Evolutionary conservation across 2,329 filamentous ascomycete species (phyloP).

Genomic region (Phialophora verrucosa): DNA sequence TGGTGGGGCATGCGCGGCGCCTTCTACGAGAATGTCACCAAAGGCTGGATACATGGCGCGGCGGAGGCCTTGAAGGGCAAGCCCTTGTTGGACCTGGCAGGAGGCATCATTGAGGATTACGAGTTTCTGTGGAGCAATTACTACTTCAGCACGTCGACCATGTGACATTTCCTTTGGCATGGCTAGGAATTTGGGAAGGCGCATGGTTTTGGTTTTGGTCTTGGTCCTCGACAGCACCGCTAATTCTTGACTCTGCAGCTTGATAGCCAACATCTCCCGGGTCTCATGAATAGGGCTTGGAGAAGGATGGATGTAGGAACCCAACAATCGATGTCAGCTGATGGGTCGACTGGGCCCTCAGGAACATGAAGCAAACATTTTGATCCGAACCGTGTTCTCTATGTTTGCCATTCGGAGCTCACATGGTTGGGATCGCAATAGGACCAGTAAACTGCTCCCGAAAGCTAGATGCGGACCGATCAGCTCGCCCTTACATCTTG

Average conservation of each 20-base stretch:
- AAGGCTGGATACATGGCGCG: constrained; percentile 50
- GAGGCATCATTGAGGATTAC: constrained; percentile 90
- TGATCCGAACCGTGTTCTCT: neutral
- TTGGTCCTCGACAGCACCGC: neutral
- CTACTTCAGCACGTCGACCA: constrained; percentile 76
- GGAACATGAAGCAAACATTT: constrained; percentile 3
- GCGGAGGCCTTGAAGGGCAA: constrained; percentile 73
- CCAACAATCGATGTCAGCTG: neutral
- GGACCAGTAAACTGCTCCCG: neutral
- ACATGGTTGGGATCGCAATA: neutral
- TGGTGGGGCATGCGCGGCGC: constrained; percentile 99
- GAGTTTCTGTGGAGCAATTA: constrained; percentile 98
- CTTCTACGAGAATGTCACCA: constrained; percentile 90
- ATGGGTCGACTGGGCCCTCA: neutral
- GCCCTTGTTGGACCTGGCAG: constrained; percentile 78
- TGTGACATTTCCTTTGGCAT: constrained; percentile 44
- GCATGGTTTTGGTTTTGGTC: neutral
- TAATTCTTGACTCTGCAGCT: neutral
- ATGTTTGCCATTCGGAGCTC: neutral
- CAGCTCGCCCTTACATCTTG: neutral
- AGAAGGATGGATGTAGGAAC: neutral
- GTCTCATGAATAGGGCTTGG: neutral
- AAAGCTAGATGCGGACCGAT: neutral
- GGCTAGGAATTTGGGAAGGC: neutral
- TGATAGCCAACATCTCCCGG: neutral